Conservation (phyloP, 352 stramenopile genomes). For the Ochromonadaceae sp. region DNA sequence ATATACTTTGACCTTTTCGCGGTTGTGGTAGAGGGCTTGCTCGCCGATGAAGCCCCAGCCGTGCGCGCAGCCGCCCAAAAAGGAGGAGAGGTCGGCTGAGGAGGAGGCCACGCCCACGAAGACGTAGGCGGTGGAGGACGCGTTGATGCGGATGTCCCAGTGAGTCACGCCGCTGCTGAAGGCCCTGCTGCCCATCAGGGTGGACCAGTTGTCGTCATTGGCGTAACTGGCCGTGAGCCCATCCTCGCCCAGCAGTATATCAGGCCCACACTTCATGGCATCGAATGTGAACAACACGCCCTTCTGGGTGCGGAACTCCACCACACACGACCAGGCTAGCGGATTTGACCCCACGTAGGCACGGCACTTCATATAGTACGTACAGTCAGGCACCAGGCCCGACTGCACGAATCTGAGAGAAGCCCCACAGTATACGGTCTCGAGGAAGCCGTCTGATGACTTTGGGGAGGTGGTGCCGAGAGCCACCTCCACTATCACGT, state of each 20-base stretch:
- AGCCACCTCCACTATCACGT: slow-evolving; percentile 1
- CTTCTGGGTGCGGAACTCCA: slow-evolving; percentile 13
- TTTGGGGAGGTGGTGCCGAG: background rate
- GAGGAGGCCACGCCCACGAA: slow-evolving; percentile 88
- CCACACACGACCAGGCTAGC: background rate
- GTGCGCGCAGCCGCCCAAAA: slow-evolving; percentile 87
- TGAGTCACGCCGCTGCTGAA: slow-evolving; percentile 54
- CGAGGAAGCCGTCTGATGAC: background rate
- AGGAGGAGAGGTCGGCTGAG: slow-evolving; percentile 76
- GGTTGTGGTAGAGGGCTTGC: slow-evolving; percentile 93
- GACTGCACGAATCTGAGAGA: background rate
- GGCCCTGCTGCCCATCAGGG: slow-evolving; percentile 45
- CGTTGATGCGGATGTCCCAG: slow-evolving; percentile 74
- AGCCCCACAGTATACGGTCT: slow-evolving; percentile 15
- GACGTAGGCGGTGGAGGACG: slow-evolving; percentile 83
- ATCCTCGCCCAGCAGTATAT: slow-evolving; percentile 43
- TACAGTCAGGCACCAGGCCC: background rate
- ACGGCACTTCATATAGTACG: background rate
- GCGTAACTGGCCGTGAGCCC: slow-evolving; percentile 43
- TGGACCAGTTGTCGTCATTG: slow-evolving; percentile 70
- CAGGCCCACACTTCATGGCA: slow-evolving; percentile 9
- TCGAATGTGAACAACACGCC: slow-evolving; percentile 5
- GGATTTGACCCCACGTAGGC: background rate
- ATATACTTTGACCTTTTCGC: slow-evolving; percentile 71
- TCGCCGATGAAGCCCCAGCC: slow-evolving; percentile 97